Base-by-base conservation (phyloP, 176 grass and related monocot species). In the Carex scoparia region DNA sequence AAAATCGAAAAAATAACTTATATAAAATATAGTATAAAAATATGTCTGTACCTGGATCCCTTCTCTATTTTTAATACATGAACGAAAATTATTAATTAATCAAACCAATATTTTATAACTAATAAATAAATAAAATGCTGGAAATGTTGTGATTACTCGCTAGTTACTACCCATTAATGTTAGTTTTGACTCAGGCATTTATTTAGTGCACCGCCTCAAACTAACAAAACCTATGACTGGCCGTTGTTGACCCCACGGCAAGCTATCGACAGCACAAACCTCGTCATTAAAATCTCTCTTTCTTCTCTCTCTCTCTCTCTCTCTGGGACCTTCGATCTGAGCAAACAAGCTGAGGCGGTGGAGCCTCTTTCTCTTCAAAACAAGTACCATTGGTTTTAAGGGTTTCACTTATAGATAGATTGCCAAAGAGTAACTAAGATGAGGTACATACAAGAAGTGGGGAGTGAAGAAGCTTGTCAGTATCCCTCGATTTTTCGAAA, bases 401-500 rank as follows among this genome's bases (percentile, higher is more conserved):
- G 11, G 13, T 2, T 68, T 68, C 65, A 35, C 18, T 55, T 56
- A 48, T 48, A 14, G 7, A 18, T 37, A 37, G 6, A 63, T 15
- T 61, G 57, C 32, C 37, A 83, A 18, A 67, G 23, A 65, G 59
- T 28, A 37, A 69, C 7, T 16, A 38, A 13, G 48, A 65, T 12
- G 83, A 87, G 65, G 69, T 76, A 83, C 23, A 79, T 83, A 81
- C 72, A 86, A 51, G 80, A 81, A 76, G 18, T 46, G 48, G 60
- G 38, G 35, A 53, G 13, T 46, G 68, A 65, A 54, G 18, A 35
- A 35, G 61, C 75, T 14, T 19, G 57, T 68, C 27, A 53, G 13
- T 69, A 31, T 63, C 84, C 57, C 4, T 64, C 84, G 31, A 77
- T 86, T 65, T 74, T 76, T 3, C 61, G 85, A 61, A 97, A 97